Conservation (phyloP, 768 basidiomycete species). For the Auriscalpium microsporum region DNA sequence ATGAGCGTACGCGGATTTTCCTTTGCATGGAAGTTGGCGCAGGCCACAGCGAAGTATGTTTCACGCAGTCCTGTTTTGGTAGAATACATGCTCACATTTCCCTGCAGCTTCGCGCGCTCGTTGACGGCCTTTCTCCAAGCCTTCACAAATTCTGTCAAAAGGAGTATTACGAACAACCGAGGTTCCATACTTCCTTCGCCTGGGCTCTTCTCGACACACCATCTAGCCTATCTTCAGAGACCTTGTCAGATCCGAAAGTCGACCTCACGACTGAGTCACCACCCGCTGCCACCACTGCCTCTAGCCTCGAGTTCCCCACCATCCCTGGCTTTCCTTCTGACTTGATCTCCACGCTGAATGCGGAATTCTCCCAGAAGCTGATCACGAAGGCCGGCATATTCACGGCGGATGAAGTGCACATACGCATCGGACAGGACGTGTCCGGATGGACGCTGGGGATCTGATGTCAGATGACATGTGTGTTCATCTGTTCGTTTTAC, state of each 20-base stretch:
- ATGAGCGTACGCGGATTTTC: slow-evolving; percentile 76
- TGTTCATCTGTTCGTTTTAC: too few species aligned
- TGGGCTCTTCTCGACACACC: slow-evolving; percentile 63
- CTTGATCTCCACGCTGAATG: slow-evolving; percentile 43
- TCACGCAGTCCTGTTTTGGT: not conserved
- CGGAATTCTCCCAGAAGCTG: slow-evolving; percentile 34
- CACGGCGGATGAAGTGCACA: slow-evolving; percentile 43
- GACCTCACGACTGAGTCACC: not conserved
- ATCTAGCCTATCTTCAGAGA: not conserved
- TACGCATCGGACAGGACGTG: slow-evolving; percentile 67
- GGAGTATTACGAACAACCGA: slow-evolving; percentile 70
- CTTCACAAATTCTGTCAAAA: slow-evolving; percentile 60
- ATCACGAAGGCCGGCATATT: slow-evolving; percentile 41
- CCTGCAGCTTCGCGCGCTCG: slow-evolving; percentile 50
- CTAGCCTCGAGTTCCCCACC: slow-evolving; percentile 29
- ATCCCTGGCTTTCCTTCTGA: slow-evolving; percentile 44
- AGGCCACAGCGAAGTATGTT: slow-evolving; percentile 64
- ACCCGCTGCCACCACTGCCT: slow-evolving; percentile 4
- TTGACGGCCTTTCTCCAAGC: slow-evolving; percentile 47
- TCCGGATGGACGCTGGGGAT: slow-evolving; percentile 34
- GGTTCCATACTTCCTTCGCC: slow-evolving; percentile 84
- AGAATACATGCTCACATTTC: not conserved
- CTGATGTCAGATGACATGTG: not conserved
- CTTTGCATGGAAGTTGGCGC: slow-evolving; percentile 77
- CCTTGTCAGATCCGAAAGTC: slow-evolving; percentile 3